A percentile compares a stretch with the other conserved stretches of the same genome.
Conservation (phyloP, 2,329 filamentous ascomycete genomes). For the Fusarium sp. region DNA sequence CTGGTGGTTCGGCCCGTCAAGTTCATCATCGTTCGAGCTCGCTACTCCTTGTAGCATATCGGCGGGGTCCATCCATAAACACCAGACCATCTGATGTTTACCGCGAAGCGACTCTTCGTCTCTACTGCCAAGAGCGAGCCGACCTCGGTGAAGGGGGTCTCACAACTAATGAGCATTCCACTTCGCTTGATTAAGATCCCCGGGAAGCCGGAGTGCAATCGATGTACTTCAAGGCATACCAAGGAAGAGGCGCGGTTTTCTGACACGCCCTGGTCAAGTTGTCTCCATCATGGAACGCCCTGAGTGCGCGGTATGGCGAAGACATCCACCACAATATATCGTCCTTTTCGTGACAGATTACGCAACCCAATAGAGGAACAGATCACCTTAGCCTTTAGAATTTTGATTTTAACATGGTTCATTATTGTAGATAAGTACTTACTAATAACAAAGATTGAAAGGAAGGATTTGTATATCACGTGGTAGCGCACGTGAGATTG, state of each 20-base stretch:
- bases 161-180: constrained; percentile 3
- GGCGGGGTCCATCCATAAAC: constrained; percentile 34
- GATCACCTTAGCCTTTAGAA: no score
- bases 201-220: constrained; percentile 4
- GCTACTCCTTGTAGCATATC: constrained; percentile 17
- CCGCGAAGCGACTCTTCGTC: constrained; percentile 14
- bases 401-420: neutral
- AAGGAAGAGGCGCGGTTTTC: constrained; percentile 25
- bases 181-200: neutral
- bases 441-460: no score
- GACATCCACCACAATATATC: neutral
- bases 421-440: neutral
- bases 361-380: neutral
- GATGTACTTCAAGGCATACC: constrained; percentile 25
- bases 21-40: constrained; percentile 38
- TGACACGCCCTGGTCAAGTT: constrained; percentile 21
- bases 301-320: constrained; percentile 21
- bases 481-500: constrained; percentile 16
- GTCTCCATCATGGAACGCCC: constrained; percentile 20
- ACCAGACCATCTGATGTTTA: constrained; percentile 35
- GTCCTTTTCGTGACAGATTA: no score
- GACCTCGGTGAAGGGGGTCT: constrained; percentile 5
- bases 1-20: constrained; percentile 43
- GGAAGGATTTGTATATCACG: neutral
- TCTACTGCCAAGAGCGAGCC: constrained; percentile 2